Evolutionary conservation across 306 rosid genomes (phyloP), one percentile per base, ranked within the genome.

Genomic region (Cajanus cajan): DNA sequence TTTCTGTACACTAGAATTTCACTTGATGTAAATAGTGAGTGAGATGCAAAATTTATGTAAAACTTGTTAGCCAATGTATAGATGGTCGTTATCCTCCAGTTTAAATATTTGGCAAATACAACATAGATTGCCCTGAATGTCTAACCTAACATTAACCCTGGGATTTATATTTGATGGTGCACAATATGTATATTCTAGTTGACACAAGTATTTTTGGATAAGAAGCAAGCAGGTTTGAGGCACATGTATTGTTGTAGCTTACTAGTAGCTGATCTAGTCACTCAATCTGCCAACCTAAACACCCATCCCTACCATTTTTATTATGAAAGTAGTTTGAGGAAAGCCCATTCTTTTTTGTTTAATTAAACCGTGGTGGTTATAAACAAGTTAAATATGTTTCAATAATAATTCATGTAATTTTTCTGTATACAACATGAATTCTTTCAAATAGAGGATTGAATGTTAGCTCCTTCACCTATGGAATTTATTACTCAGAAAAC

Each of bases 401-500:
- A 18, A 4, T 15, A 18, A 4, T 15, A 14, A 22, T 21, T 75
- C 18, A 6, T 31, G 16, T 34, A 18, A 10, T n/a, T 78, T 73
- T 69, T 63, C 41, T n/a, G 63, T 31, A 44, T 54, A 28, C 12
- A 5, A 67, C 47, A 61, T 33, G 39, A 83, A 59, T 45, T 78
- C 28, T 7, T 33, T 78, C n/a, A 9, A 48, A 19, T 59, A 37
- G 68, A 37, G 67, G 59, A 59, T 15, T 73, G 39, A 59, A 67
- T 47, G 15, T 16, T 73, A 41, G 34, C 43, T 66, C 66, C 64
- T 33, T 14, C 73, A 48, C 70, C 62, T 50, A 2, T 68, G 45
- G 14, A 28, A 68, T 58, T 58, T 58, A 37, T 52, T 83, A 25
- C 59, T 50, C 50, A 25, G n/a, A 74, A 74, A 83, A 51, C 77